Conservation (phyloP, 495 filamentous ascomycete genomes). For the Neurospora sp. region DNA sequence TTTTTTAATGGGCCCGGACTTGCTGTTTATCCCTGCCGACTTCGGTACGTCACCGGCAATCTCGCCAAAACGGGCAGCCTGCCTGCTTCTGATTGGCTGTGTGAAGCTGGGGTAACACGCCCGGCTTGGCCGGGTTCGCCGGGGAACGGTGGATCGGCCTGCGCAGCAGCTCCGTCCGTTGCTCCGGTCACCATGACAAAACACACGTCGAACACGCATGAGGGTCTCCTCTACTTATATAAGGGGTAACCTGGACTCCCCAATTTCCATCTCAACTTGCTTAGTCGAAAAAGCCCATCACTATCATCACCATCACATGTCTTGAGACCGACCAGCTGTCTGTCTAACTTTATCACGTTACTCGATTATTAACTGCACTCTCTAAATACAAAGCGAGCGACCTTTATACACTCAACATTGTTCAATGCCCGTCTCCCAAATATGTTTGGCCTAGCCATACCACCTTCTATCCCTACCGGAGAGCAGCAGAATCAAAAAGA, state of each 20-base stretch:
- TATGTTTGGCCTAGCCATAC: not conserved
- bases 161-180: not conserved
- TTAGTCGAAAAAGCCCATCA: not conserved
- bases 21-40: slow-evolving; percentile 12
- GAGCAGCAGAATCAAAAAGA: not conserved
- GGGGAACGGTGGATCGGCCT: not conserved
- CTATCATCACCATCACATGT: not conserved
- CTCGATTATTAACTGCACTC: not conserved
- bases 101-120: not conserved
- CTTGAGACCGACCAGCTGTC: not conserved
- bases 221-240: not conserved
- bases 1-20: slow-evolving; percentile 16
- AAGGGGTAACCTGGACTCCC: not conserved
- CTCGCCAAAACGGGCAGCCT: not conserved
- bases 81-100: slow-evolving; percentile 7
- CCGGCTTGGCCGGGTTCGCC: not conserved
- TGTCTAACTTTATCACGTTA: not conserved
- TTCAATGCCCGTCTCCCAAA: not conserved
- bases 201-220: not conserved
- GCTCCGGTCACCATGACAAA: not conserved
- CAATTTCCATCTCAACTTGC: not conserved
- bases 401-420: not conserved
- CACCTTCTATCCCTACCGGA: not conserved
- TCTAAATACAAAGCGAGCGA: not conserved
- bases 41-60: not conserved